A percentile compares a stretch with the other conserved stretches of the same genome.
phyloP scores from a whole-genome alignment of 352 stramenopile genomes.

The Pythium dissotocum region DNA sequence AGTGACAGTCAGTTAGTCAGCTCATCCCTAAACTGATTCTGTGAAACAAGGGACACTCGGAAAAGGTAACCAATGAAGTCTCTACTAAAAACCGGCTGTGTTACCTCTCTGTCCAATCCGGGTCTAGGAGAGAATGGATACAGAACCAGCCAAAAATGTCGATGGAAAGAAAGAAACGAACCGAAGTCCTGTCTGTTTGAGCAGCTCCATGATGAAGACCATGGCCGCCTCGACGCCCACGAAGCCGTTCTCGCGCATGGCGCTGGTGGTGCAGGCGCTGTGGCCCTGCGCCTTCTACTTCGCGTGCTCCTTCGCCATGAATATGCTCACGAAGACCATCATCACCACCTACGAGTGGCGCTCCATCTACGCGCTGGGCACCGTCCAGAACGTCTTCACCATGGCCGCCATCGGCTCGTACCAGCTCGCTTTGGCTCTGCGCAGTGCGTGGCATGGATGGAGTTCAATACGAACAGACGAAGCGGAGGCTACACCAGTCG shows the following conservation, averaged over 20 bases:
- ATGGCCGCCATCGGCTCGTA: slow-evolving; percentile 41
- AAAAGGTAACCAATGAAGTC: background rate
- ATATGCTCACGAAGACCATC: slow-evolving; percentile 74
- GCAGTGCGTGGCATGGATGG: background rate
- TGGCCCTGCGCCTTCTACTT: slow-evolving; percentile 75
- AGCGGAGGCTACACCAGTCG: background rate
- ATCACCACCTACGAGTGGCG: slow-evolving; percentile 63
- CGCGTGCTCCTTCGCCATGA: slow-evolving; percentile 68
- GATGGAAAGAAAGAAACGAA: slow-evolving; percentile 1
- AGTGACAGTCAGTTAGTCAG: background rate
- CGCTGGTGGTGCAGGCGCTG: slow-evolving; percentile 31
- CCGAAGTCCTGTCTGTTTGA: background rate
- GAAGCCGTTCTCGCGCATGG: background rate
- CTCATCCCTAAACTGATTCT: background rate
- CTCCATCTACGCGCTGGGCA: slow-evolving; percentile 60
- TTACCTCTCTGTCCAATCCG: background rate
- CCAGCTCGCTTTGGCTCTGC: slow-evolving; percentile 22
- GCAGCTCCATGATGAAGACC: background rate
- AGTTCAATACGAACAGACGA: background rate
- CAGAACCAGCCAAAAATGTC: background rate
- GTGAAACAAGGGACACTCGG: background rate
- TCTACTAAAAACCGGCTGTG: background rate
- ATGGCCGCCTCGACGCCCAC: background rate
- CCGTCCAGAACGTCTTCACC: slow-evolving; percentile 66
- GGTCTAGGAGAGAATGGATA: background rate